phyloP scores from a whole-genome alignment of 352 stramenopile species.

The Phytopythium aichiense region DNA sequence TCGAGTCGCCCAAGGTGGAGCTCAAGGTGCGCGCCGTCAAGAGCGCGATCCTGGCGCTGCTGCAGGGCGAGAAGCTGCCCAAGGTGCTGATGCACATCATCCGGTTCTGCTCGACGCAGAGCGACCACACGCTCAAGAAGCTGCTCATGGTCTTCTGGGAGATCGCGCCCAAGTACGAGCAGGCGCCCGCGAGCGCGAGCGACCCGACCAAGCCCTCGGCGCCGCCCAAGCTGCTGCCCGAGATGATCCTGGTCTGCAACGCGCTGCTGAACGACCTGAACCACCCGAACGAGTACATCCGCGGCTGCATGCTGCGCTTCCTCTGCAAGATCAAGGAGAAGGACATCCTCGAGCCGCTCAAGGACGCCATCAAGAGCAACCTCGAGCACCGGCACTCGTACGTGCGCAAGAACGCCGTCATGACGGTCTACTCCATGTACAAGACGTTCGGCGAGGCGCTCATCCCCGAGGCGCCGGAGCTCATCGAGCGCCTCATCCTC shows the following conservation, averaged over 20 bases:
- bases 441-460: conserved; percentile 93
- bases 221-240: conserved; percentile 94
- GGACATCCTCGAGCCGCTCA: conserved; percentile 91
- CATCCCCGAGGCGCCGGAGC: conserved; percentile 97
- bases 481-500: conserved; percentile 95
- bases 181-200: conserved; percentile 25
- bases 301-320: conserved; percentile 98
- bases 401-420: conserved; percentile 98
- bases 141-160: conserved; percentile 99
- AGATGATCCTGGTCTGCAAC: conserved; percentile 99
- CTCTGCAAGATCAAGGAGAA: conserved; percentile 99
- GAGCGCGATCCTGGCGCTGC: conserved; percentile 96
- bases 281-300: conserved; percentile 99
- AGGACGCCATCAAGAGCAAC: conserved; percentile 94
- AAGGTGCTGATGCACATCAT: conserved; percentile 99
- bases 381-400: conserved; percentile 98
- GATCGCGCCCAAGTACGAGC: conserved; percentile 97
- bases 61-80: conserved; percentile 98
- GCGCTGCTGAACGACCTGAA: conserved; percentile 99
- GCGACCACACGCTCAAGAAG: conserved; percentile 99
- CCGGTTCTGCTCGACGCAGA: conserved; percentile 98
- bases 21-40: conserved; percentile 98
- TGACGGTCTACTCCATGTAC: conserved; percentile 98
- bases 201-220: conserved; percentile 24
- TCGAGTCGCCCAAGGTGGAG: conserved; percentile 94